Evolutionary conservation across 345 rosid species (phyloP).

Genomic region (Aurinia saxatilis): DNA sequence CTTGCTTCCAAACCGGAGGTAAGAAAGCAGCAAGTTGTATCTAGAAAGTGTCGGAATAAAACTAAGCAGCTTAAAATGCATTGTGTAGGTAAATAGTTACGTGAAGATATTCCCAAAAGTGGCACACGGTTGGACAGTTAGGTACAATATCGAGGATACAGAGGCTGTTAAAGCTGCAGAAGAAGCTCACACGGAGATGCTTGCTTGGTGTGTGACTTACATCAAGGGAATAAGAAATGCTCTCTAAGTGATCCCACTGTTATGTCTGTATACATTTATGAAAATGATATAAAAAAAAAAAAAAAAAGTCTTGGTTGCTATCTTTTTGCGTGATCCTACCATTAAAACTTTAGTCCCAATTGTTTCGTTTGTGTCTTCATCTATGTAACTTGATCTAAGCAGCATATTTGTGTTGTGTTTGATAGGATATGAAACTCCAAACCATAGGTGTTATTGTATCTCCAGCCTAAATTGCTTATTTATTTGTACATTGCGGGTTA

Average conservation of each 20-base stretch:
- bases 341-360: too few species aligned
- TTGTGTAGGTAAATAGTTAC: slow-evolving; percentile 28
- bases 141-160: slow-evolving; percentile 39
- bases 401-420: too few species aligned
- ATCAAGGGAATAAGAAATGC: slow-evolving; percentile 26
- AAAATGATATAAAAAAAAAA: too few species aligned
- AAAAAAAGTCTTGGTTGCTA: neutral
- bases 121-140: slow-evolving; percentile 58
- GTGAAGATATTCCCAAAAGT: slow-evolving; percentile 58
- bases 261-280: neutral
- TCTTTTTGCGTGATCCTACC: neutral
- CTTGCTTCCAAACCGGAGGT: slow-evolving; percentile 42
- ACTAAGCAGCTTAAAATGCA: neutral
- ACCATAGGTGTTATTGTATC: too few species aligned
- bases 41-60: neutral
- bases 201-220: slow-evolving; percentile 50
- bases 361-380: too few species aligned
- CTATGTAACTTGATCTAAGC: too few species aligned
- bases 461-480: too few species aligned
- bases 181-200: slow-evolving; percentile 59
- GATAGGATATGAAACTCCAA: too few species aligned
- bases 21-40: slow-evolving; percentile 1
- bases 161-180: slow-evolving; percentile 44
- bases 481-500: too few species aligned
- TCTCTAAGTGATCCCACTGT: too few species aligned